phyloP scores from a whole-genome alignment of 2,329 filamentous ascomycete genomes.

The Curvularia hawaiiensis region DNA sequence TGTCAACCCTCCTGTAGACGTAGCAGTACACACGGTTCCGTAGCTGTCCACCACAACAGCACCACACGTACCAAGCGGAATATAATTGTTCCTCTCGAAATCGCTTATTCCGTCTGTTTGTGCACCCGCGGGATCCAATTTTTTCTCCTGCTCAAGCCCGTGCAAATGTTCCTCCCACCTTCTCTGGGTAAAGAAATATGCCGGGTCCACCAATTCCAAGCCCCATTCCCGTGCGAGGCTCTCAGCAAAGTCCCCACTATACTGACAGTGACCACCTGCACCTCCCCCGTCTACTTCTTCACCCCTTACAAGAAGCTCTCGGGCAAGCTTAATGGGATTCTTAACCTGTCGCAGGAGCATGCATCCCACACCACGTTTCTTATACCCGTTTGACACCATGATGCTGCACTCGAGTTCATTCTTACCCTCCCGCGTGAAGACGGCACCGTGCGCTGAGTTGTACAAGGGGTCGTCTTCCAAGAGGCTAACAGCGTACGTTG shows the following conservation, averaged over 20 bases:
- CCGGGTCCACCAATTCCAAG: slow-evolving; percentile 68
- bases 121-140: slow-evolving; percentile 45
- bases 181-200: slow-evolving; percentile 79
- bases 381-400: slow-evolving; percentile 76
- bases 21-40: slow-evolving; percentile 72
- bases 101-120: slow-evolving; percentile 41
- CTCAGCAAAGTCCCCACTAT: slow-evolving; percentile 73
- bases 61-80: slow-evolving; percentile 84
- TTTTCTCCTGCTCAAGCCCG: slow-evolving; percentile 56
- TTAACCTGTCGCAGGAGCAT: slow-evolving; percentile 75
- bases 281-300: slow-evolving; percentile 64
- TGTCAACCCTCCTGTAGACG: slow-evolving; percentile 76
- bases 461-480: slow-evolving; percentile 83
- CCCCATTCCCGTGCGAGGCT: slow-evolving; percentile 70
- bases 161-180: slow-evolving; percentile 78
- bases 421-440: slow-evolving; percentile 81
- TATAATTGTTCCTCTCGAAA: slow-evolving; percentile 68
- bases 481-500: slow-evolving; percentile 73
- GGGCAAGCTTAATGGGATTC: slow-evolving; percentile 78
- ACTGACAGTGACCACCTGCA: slow-evolving; percentile 71
- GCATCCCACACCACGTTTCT: slow-evolving; percentile 79
- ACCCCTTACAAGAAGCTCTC: slow-evolving; percentile 70
- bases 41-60: slow-evolving; percentile 80
- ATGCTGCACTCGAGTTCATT: slow-evolving; percentile 87
- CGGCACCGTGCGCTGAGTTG: slow-evolving; percentile 82